Evolutionary conservation across 441 rosid species (phyloP), one percentile per base, ranked within the genome.

Genomic region (Pelargonium citronellum): DNA sequence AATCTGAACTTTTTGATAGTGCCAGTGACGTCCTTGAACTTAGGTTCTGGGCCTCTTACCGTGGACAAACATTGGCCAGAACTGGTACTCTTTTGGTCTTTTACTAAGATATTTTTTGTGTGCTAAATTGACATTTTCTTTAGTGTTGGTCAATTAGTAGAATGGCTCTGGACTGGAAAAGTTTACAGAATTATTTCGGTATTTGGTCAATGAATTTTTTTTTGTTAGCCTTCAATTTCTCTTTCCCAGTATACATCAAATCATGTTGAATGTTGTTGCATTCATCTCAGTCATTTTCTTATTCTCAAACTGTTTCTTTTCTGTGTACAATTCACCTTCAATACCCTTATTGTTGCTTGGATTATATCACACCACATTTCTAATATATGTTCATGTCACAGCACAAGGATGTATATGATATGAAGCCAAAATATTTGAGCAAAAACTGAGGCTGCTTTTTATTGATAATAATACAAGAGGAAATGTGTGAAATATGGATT

Each of bases 31-130:
- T 85, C 74, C 94, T 91, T 83, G 99, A 95, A 84, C 99, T 95
- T 78, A 87, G 98, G 71, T 84, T 90, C 82, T 95, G 99, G 99
- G 99, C 99, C 65, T 95, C 99, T 64, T 95, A 95, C 74, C 90
- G 99, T 15, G 99, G 92, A 49, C 99, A 95, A 83, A 95, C 99
- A 62, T 73, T 95, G 75, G 97, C 99, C 53, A 87, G 99, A 79
- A 95, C 99, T 67, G 98, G 99, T 90, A 83, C 62, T 41, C 65
- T 66, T 66, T 41, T 15, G 61, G 43, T 58, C 13, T 27, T 30
- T 63, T 63, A 12, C 30, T 63, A 24, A 17, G 11, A 61, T 61
- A 9, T 5, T 4, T 22, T 61, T 24, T 22, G 64, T 22, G 34
- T 22, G 2, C 13, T 22, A 34, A 61, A 61, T 22, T 11, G 64